Conservation (phyloP, 2,329 filamentous ascomycete species). For the Kalaharituber pfeilii region DNA sequence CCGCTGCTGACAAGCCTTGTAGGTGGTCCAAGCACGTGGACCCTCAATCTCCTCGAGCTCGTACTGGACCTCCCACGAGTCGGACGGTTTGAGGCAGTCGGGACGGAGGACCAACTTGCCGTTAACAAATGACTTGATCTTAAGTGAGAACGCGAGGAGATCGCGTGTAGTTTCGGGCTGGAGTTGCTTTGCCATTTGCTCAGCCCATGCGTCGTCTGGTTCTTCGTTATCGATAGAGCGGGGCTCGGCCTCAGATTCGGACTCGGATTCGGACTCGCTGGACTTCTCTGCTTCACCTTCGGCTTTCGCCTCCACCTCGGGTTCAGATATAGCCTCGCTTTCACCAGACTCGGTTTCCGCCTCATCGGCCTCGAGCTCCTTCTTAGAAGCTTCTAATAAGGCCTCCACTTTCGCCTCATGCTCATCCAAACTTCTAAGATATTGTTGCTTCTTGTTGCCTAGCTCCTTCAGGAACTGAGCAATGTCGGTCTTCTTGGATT, state of each 20-base stretch:
- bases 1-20: conserved; percentile 7
- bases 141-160: conserved; percentile 8
- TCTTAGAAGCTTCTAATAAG: not conserved
- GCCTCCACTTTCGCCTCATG: conserved; percentile 12
- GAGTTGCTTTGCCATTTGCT: not conserved
- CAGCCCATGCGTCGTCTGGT: not conserved
- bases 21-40: conserved; percentile 8
- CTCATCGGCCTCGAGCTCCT: not conserved
- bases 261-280: conserved; percentile 1
- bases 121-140: conserved; percentile 15
- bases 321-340: not conserved
- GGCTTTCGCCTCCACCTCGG: not conserved
- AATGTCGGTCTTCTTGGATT: conserved; percentile 43
- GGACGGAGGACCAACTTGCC: conserved; percentile 25
- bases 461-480: conserved; percentile 51
- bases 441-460: conserved; percentile 1
- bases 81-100: conserved; percentile 31
- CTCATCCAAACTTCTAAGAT: conserved; percentile 32
- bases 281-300: conserved; percentile 1
- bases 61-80: conserved; percentile 17
- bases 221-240: not conserved
- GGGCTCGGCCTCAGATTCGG: not conserved
- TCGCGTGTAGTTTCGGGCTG: not conserved
- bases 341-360: not conserved
- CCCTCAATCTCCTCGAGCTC: conserved; percentile 8